Evolutionary conservation across 495 filamentous ascomycete species (phyloP), one percentile per base, ranked within the genome.

Genomic region (Rostrohypoxylon terebratum): DNA sequence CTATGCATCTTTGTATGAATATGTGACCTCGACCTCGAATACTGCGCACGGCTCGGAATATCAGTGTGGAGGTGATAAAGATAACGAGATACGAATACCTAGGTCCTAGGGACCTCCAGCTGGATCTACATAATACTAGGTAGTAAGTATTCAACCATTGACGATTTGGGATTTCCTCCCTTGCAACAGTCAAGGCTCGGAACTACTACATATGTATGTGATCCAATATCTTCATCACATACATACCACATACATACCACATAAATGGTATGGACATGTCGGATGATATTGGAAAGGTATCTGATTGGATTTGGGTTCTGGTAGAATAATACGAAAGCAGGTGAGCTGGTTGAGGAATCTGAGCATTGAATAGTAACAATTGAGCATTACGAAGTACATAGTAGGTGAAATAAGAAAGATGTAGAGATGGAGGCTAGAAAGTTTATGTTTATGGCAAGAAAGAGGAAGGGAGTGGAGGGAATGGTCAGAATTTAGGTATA

Each of bases 371-470:
- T 14, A n/a, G 16, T 51, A n/a, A n/a, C n/a, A n/a, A 28, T 28
- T 28, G 28, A 28, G 6, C 28, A 28, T 2, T 28, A n/a, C n/a
- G n/a, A 18, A 20, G 20, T 48, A 48, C 33, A 8, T 13, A 40
- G 34, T 18, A 34, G 45, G n/a, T n/a, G 44, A 64, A 20, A 23
- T 14, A 9, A 6, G 20, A 28, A 18, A 59, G 38, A 1, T 21
- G 33, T 42, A 51, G 45, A 45, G 25, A 64, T 60, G 44, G 45
- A 54, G 34, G 54, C 25, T 13, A 58, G 50, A 68, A 68, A 68
- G 69, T 33, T 72, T 72, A 72, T 68, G 69, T 33, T 72, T 72
- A 72, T 68, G 18, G 51, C 18, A 40, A 40, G 50, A 34, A 59
- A 45, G 18, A 68, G 60, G 38, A 34, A 59, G 45, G 23, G 20